Conservation (phyloP, 495 filamentous ascomycete genomes). For the Aspergillus biplanus region DNA sequence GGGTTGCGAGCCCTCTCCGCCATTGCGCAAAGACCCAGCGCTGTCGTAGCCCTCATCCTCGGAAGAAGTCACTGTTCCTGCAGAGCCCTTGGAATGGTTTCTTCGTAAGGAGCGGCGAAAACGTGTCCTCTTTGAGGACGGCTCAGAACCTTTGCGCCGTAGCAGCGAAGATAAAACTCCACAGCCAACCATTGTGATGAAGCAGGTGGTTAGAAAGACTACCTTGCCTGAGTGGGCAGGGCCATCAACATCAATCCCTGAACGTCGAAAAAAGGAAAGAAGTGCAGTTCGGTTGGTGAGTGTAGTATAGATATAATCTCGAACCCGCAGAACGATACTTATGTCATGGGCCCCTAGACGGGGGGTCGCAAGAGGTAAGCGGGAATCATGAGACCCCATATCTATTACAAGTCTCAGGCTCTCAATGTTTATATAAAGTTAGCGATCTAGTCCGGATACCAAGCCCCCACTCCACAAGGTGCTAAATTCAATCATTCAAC, state of each 20-base stretch:
- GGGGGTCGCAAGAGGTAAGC: constrained; percentile 10
- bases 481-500: constrained; percentile 15
- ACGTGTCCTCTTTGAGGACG: constrained; percentile 23
- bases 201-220: constrained; percentile 42
- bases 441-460: constrained; percentile 15
- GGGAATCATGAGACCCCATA: constrained; percentile 24
- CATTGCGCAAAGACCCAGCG: constrained; percentile 41
- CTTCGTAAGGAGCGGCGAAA: constrained; percentile 32
- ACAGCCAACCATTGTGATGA: constrained; percentile 48
- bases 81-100: constrained; percentile 33
- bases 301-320: constrained; percentile 18
- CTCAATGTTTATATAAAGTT: constrained; percentile 25
- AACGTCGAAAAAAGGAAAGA: constrained; percentile 25
- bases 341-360: constrained; percentile 10
- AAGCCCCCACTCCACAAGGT: constrained; percentile 17
- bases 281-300: constrained; percentile 20
- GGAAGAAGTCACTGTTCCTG: constrained; percentile 44
- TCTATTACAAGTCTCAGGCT: constrained; percentile 3
- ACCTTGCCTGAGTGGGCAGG: constrained; percentile 35
- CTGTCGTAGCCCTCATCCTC: constrained; percentile 51
- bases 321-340: constrained; percentile 13
- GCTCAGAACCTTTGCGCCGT: constrained; percentile 29
- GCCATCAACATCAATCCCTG: constrained; percentile 34
- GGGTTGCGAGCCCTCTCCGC: constrained; percentile 25
- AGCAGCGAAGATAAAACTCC: constrained; percentile 42